Conservation (phyloP, 768 basidiomycete genomes). For the Xanthoconium purpureum region DNA sequence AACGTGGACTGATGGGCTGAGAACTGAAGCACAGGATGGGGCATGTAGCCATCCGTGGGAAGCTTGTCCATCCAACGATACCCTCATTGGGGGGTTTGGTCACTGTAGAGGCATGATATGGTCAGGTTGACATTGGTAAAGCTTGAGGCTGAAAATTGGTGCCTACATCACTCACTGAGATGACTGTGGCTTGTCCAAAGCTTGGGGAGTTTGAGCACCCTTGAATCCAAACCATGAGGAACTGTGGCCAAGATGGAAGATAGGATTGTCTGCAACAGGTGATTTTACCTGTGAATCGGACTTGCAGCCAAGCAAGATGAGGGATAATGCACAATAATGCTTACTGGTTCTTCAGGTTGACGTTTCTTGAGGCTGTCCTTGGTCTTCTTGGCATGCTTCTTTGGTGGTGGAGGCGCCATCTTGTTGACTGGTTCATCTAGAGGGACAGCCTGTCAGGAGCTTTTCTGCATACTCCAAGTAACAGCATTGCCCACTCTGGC, state of each 20-base stretch:
- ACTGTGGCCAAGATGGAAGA: not conserved
- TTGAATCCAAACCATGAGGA: not conserved
- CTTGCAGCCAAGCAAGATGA: not conserved
- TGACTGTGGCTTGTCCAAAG: not conserved
- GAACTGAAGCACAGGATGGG: not conserved
- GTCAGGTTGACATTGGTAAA: not conserved
- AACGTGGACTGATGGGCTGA: no score
- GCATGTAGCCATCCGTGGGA: not conserved
- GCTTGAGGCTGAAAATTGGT: not conserved
- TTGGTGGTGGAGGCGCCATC: not conserved
- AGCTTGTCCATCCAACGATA: not conserved
- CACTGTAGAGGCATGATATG: not conserved
- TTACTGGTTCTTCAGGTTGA: not conserved
- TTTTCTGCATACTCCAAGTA: not conserved
- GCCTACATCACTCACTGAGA: not conserved
- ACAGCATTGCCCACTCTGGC: not conserved
- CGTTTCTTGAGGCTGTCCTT: not conserved
- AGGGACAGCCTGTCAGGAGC: not conserved
- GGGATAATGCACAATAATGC: not conserved
- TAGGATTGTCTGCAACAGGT: not conserved
- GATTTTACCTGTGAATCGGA: not conserved
- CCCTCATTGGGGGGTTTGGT: not conserved
- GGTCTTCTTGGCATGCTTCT: not conserved
- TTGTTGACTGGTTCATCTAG: not conserved
- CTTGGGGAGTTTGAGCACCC: not conserved